phyloP scores from a whole-genome alignment of 176 grass and related monocot species.

The Puya raimondii region DNA sequence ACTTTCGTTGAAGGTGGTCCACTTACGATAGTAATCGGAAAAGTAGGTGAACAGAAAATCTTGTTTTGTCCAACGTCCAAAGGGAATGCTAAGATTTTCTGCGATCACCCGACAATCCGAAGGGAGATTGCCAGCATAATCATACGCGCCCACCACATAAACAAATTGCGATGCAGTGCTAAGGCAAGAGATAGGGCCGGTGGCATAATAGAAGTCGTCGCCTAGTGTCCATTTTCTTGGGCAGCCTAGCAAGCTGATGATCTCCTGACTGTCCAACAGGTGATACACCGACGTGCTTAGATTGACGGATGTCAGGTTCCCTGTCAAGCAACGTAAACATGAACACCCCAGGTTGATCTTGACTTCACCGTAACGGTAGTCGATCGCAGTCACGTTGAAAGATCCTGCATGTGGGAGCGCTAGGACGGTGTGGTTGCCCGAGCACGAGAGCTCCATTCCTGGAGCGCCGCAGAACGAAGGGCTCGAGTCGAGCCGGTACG shows the following conservation, averaged over 20 bases:
- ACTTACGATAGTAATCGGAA: not conserved
- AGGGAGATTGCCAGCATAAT: not conserved
- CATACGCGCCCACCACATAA: not conserved
- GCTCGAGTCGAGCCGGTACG: conserved; percentile 17
- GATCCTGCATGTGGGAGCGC: not conserved
- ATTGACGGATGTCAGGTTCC: conserved; percentile 12
- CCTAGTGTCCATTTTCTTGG: not conserved
- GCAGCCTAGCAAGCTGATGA: conserved; percentile 15
- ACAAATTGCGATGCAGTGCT: conserved; percentile 8
- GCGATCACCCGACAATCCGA: conserved; percentile 1
- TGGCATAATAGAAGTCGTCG: too few species aligned
- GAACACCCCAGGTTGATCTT: conserved; percentile 3
- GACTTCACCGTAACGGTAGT: not conserved
- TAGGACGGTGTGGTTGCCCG: conserved; percentile 13
- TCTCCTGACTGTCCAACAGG: fast-evolving
- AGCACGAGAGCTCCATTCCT: conserved; percentile 20
- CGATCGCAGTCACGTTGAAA: conserved; percentile 13
- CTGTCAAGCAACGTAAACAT: conserved; percentile 4
- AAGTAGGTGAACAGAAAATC: too few species aligned
- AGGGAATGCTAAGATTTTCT: not conserved
- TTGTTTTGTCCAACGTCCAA: too few species aligned
- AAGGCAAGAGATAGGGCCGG: conserved; percentile 20
- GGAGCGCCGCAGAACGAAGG: conserved; percentile 13
- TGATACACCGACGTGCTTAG: not conserved
- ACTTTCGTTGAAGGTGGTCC: not conserved